Conservation (phyloP, 306 rosid species). For the Vigna radiata region DNA sequence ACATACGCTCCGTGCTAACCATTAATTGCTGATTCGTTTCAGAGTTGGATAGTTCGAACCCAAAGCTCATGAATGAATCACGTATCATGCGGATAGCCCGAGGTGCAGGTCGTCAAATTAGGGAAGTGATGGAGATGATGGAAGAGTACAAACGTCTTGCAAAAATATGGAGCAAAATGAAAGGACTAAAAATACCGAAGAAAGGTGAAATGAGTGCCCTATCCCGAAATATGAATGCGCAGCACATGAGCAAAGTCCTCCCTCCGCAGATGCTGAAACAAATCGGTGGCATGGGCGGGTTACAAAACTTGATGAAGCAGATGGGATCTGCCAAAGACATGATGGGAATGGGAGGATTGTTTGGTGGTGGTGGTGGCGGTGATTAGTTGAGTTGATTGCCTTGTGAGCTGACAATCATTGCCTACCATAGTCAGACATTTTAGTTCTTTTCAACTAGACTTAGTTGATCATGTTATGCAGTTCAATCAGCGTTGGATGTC, state of each 20-base stretch:
- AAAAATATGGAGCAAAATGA: slow-evolving; percentile 78
- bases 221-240: slow-evolving; percentile 81
- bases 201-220: slow-evolving; percentile 75
- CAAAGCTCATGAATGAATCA: slow-evolving; percentile 75
- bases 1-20: slow-evolving; percentile 4
- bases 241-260: slow-evolving; percentile 83
- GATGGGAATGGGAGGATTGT: slow-evolving; percentile 70
- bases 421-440: not conserved
- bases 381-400: slow-evolving; percentile 6
- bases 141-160: slow-evolving; percentile 85
- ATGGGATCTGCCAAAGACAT: slow-evolving; percentile 82
- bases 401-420: not conserved
- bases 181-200: slow-evolving; percentile 77
- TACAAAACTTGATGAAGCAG: slow-evolving; percentile 90
- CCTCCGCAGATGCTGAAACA: slow-evolving; percentile 88
- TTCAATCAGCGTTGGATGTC: not conserved
- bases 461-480: not conserved
- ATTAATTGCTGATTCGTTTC: slow-evolving; percentile 39
- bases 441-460: not conserved
- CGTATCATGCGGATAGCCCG: slow-evolving; percentile 80
- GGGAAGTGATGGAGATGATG: slow-evolving; percentile 75
- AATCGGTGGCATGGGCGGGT: slow-evolving; percentile 80
- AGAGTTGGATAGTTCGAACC: slow-evolving; percentile 87
- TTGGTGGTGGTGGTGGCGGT: slow-evolving; percentile 80
- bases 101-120: slow-evolving; percentile 72